phyloP scores from a whole-genome alignment of 2,329 filamentous ascomycete species.

The Thermoascus crustaceus region DNA sequence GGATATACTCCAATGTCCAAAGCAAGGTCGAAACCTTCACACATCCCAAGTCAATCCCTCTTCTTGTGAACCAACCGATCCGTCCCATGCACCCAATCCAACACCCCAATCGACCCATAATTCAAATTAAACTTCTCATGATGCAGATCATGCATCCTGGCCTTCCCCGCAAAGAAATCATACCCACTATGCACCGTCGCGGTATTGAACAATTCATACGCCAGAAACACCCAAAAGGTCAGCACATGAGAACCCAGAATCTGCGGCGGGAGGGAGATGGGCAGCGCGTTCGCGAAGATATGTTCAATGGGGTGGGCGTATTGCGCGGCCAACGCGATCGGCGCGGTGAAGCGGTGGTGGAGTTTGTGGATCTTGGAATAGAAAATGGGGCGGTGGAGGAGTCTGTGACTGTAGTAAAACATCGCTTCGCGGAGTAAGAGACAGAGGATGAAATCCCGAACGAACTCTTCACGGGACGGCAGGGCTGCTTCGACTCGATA shows the following conservation, averaged over 20 bases:
- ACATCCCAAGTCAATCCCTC: background rate
- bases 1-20: background rate
- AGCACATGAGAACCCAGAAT: conserved; percentile 43
- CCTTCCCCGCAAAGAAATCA: conserved; percentile 42
- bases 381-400: conserved; percentile 42
- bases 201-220: conserved; percentile 44
- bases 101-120: conserved; percentile 44
- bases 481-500: conserved; percentile 34
- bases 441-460: conserved; percentile 36
- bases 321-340: conserved; percentile 48
- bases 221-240: conserved; percentile 46
- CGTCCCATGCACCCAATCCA: conserved; percentile 52
- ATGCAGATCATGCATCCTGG: conserved; percentile 48
- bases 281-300: conserved; percentile 46
- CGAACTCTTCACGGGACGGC: conserved; percentile 30
- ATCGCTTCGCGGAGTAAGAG: conserved; percentile 41
- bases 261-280: conserved; percentile 43
- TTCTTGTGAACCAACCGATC: conserved; percentile 10
- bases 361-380: conserved; percentile 48
- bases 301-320: conserved; percentile 53
- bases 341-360: conserved; percentile 50
- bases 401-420: conserved; percentile 51
- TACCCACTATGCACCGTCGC: conserved; percentile 51
- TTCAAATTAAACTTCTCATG: conserved; percentile 50
- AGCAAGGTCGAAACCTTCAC: background rate